Evolutionary conservation across 2,329 filamentous ascomycete species (phyloP).

Genomic region (Penicillium capsulatum): DNA sequence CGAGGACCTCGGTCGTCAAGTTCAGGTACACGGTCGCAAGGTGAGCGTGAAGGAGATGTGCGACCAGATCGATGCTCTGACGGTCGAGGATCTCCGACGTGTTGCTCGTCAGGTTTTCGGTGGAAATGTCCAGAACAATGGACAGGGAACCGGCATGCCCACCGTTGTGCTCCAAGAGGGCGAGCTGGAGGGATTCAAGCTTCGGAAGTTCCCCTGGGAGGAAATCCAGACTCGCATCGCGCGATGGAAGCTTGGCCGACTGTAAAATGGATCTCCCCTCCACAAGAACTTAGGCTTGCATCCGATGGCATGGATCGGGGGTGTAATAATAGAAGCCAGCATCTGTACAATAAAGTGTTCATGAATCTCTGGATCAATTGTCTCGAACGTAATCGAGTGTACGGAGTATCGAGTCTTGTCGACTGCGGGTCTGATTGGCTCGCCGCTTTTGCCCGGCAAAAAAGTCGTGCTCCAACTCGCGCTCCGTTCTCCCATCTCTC

Average conservation of each 20-base stretch:
- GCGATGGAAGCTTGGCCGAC: conserved; percentile 73
- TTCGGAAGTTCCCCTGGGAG: conserved; percentile 71
- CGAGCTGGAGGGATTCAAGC: conserved; percentile 64
- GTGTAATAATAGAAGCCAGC: conserved; percentile 11
- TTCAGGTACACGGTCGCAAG: conserved; percentile 94
- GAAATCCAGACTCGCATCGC: conserved; percentile 85
- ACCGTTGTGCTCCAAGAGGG: conserved; percentile 95
- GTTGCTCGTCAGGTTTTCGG: conserved; percentile 76
- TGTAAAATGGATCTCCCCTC: conserved; percentile 39
- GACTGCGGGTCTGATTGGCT: conserved; percentile 30
- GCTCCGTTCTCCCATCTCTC: conserved; percentile 20
- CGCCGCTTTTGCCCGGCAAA: conserved; percentile 37
- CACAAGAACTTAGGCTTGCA: neutral
- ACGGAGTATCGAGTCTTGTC: too few species aligned
- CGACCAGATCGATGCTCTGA: conserved; percentile 73
- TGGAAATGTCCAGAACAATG: conserved; percentile 69
- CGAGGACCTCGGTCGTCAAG: conserved; percentile 88
- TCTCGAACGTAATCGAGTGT: too few species aligned
- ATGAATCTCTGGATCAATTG: too few species aligned
- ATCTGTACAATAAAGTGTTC: conserved; percentile 16
- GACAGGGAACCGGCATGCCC: conserved; percentile 76
- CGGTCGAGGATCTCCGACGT: conserved; percentile 71
- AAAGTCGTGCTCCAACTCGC: conserved; percentile 35
- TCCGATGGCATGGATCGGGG: neutral
- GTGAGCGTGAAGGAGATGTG: conserved; percentile 94